Base-by-base conservation (phyloP, 192 early-diverging fungal species). In the Phycomyces nitens region DNA sequence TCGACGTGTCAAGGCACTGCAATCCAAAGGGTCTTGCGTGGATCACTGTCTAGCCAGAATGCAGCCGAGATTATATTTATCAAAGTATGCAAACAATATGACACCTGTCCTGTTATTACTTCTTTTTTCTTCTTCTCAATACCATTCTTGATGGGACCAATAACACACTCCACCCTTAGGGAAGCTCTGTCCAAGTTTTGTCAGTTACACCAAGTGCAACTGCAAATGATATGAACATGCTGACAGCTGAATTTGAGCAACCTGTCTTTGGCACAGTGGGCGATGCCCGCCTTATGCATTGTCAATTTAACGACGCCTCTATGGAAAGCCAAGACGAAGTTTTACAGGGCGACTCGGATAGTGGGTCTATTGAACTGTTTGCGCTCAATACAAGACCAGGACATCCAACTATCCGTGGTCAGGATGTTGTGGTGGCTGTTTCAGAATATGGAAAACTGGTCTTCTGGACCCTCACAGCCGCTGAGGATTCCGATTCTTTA, bases 371-470 rank as follows among this genome's bases (percentile, higher is more conserved):
- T 9, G 55, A 56, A n/a, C 55, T 20, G 0, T 66, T 51, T 38
- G 26, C 55, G 1, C 20, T 26, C 26, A 26, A 61, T 14, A 61
- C 47, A 23, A 22, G 66, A 57, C n/a, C 11, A 2, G 29, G 29
- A 3, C 70, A 72, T 53, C 23, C 70, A 12, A 59, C 20, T 21
- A 66, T 72, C 20, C 16, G 27, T 21, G 54, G 59, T 9, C 22
- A 54, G 7, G 53, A 72, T 56, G 53, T 72, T 6, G 3, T 72
- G 0, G 58, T 62, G 1, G 47, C 47, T 40, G 21, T 65, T 14
- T 66, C 70, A 15, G 70, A 72, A 9, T 65, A 72, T 57, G 62
- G 62, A 23, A 56, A 61, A 49, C 18, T 72, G 5, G 53, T 66
- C 0, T 72, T 72, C 57, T 40, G 58, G 11, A 60, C 53, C 1